phyloP scores from a whole-genome alignment of 345 rosid species.

The Syzygium aqueum region DNA sequence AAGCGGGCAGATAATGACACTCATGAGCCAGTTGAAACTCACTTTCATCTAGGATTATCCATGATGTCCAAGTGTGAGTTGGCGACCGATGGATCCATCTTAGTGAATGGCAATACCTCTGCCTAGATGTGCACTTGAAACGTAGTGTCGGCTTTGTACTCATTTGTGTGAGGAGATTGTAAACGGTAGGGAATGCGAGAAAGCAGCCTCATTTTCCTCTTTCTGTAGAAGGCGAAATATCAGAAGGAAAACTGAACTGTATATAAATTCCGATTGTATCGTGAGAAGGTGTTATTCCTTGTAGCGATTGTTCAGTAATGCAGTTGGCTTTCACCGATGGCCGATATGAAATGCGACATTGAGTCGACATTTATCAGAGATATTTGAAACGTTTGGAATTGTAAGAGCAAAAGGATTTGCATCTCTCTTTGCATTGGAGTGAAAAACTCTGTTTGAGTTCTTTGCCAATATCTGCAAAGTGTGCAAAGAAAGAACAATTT shows the following conservation, averaged over 20 bases:
- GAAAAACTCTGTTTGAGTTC: neutral
- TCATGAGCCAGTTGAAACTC: neutral
- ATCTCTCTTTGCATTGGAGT: neutral
- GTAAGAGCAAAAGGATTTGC: neutral
- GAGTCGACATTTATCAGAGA: neutral
- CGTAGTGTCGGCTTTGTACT: neutral
- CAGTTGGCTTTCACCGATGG: neutral
- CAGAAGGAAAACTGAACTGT: neutral
- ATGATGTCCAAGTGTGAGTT: neutral
- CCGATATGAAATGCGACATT: neutral
- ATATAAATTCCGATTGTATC: neutral
- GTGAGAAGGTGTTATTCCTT: neutral
- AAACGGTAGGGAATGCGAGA: neutral
- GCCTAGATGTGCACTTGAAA: neutral
- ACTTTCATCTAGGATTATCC: neutral
- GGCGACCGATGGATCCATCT: neutral
- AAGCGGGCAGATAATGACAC: neutral
- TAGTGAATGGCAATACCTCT: neutral
- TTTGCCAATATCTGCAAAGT: neutral
- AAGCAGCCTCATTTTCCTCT: neutral
- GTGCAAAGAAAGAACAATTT: neutral
- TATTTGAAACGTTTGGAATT: neutral
- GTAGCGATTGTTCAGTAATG: neutral
- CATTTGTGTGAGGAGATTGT: neutral
- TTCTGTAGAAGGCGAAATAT: neutral